Base-by-base conservation (phyloP, 2,329 filamentous ascomycete species). In the Botrytis squamosa region DNA sequence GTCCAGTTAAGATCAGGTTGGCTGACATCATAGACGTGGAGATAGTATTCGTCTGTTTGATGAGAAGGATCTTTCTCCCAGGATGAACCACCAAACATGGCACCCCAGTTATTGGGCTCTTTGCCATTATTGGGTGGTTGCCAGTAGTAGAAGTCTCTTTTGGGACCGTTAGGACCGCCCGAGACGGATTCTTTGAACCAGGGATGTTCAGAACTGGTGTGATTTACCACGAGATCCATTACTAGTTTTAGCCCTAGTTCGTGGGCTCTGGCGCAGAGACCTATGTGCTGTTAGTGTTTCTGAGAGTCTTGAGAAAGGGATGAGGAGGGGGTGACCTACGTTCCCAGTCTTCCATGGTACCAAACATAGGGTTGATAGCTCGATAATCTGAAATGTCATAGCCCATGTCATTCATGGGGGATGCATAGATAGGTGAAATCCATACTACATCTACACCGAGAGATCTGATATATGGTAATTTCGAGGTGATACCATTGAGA, bases 1-100 rank as follows among this genome's bases (percentile, higher is more conserved):
- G 93, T 90, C 92, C 92, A 94, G 79, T 94, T 94, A 29, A 95
- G 84, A 77, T 95, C 92, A 0, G 92, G 92, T 79, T 94, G 92
- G 66, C 91, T 88, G 0, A 87, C 85, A 1, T 88, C 88, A 79
- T 92, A 95, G 1, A 94, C 84, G 76, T 87, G 86, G 1, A 89
- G 81, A 73, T 88, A 89, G 75, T 88, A 89, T 74, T 88, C 85
- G 55, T 85, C 81, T 0, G 86, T 85, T 1, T 78, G 75, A 71
- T 86, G 85, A 16, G 52, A 60, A 5, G 68, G 68, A 70, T 88
- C 87, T 80, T 84, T 88, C 22, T 84, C 84, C 87, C 87, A 89
- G 0, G 85, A 86, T n/a, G 85, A 77, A 57, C 78, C 78, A 1
- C 70, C 70, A 5, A 73, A 85, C 10, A 81, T 79, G 0, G 81